These are phyloP conservation scores for Spiraea crenata DNA, from an alignment of 331 rosid genomes.

Conservation along the genomic window DNA sequence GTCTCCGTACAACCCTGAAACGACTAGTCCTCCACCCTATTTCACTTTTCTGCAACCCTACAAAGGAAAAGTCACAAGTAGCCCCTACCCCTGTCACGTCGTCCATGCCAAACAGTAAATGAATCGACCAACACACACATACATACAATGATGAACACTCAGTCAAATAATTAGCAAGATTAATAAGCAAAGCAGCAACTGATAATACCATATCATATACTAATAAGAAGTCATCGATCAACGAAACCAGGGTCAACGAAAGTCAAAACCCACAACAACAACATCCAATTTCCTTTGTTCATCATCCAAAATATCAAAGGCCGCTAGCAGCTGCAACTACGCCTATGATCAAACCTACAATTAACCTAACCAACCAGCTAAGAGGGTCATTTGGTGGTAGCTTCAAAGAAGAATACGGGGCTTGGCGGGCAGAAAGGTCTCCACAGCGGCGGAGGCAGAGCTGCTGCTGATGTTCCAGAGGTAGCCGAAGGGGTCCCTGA, in stretches of 20 bases:
- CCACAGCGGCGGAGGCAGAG: constrained; percentile 4
- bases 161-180: not conserved
- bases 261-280: not conserved
- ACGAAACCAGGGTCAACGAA: not conserved
- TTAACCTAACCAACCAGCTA: constrained; percentile 8
- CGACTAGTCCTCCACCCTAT: too few relatives aligned
- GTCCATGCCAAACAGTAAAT: too few relatives aligned
- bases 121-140: too few relatives aligned
- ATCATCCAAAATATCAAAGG: not conserved
- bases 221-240: too few relatives aligned
- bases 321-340: not conserved
- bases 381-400: not conserved
- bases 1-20: not conserved
- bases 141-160: too few relatives aligned
- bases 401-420: too few relatives aligned
- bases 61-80: not conserved
- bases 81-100: not conserved
- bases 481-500: constrained; percentile 74
- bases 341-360: constrained; percentile 7
- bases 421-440: too few relatives aligned
- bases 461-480: constrained; percentile 48
- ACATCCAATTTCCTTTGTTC: not conserved
- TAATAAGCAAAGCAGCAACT: not conserved
- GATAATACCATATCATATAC: too few relatives aligned
- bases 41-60: not conserved